Percentiles rank a stretch among this genome's conserved stretches.
These are phyloP conservation scores for Arachis monticola DNA, from an alignment of 331 rosid species.

Conservation along the genomic window DNA sequence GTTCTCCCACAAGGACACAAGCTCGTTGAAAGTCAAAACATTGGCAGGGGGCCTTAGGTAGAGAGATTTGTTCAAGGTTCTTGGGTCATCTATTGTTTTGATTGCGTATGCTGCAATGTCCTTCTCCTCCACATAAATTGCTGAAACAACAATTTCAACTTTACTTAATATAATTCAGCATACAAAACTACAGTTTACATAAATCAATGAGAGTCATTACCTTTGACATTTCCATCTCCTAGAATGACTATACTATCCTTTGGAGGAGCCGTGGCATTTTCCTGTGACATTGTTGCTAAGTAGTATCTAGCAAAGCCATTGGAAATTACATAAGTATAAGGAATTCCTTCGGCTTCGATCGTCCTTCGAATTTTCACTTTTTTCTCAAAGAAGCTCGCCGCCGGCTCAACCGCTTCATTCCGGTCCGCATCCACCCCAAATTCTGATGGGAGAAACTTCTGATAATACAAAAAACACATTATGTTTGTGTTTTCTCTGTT, in stretches of 20 bases:
- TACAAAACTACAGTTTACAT: too few species aligned
- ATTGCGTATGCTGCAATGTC: slow-evolving; percentile 51
- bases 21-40: slow-evolving; percentile 46
- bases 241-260: slow-evolving; percentile 48
- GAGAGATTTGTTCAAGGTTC: slow-evolving; percentile 59
- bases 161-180: too few species aligned
- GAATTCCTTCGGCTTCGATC: slow-evolving; percentile 51
- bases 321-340: slow-evolving; percentile 39
- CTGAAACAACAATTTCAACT: slow-evolving; percentile 26
- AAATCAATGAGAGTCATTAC: slow-evolving; percentile 13
- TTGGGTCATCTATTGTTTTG: slow-evolving; percentile 60
- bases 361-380: slow-evolving; percentile 39
- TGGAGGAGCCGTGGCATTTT: slow-evolving; percentile 47
- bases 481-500: too few species aligned
- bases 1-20: slow-evolving; percentile 58
- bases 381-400: neutral
- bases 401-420: slow-evolving; percentile 43
- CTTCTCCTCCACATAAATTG: slow-evolving; percentile 43
- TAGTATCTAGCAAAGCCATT: slow-evolving; percentile 44
- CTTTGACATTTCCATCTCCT: slow-evolving; percentile 62
- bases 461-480: neutral
- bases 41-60: slow-evolving; percentile 47
- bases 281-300: slow-evolving; percentile 39
- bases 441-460: slow-evolving; percentile 56
- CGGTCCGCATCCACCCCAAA: slow-evolving; percentile 43